Evolutionary conservation across 371 early-diverging fungal genomes (phyloP).

Genomic region (Rhizopus arrhizus): DNA sequence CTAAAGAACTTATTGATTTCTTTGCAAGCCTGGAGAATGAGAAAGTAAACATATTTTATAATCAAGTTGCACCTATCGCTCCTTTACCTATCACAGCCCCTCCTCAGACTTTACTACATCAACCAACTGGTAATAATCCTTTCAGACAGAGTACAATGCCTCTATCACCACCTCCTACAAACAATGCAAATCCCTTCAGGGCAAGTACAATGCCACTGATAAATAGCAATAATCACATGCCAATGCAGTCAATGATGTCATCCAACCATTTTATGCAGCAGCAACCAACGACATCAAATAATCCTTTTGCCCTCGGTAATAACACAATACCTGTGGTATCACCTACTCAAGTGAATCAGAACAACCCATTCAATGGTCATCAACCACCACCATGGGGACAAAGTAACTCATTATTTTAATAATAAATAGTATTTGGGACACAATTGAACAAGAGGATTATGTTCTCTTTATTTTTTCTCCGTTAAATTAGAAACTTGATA

Average conservation of each 20-base stretch:
- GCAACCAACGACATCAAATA: slow-evolving; percentile 1
- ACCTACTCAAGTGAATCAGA: neutral
- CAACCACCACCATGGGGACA: slow-evolving; percentile 4
- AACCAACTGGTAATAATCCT: slow-evolving; percentile 22
- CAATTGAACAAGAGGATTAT: no score
- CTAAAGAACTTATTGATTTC: slow-evolving; percentile 69
- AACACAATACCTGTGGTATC: slow-evolving; percentile 9
- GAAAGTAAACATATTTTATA: slow-evolving; percentile 45
- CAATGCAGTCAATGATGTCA: neutral
- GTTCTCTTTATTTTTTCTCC: no score
- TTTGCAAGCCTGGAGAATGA: slow-evolving; percentile 75
- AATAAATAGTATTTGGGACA: no score
- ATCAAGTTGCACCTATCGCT: slow-evolving; percentile 24
- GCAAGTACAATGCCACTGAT: slow-evolving; percentile 27
- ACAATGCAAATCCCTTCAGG: slow-evolving; percentile 29
- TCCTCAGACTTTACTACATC: neutral
- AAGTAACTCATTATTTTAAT: slow-evolving; percentile 14
- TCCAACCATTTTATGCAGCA: neutral
- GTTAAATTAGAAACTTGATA: no score
- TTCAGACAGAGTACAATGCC: slow-evolving; percentile 17
- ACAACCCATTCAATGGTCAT: slow-evolving; percentile 13
- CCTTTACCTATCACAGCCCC: neutral
- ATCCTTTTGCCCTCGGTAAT: slow-evolving; percentile 6
- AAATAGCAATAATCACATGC: neutral
- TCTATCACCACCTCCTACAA: neutral